A percentile compares a stretch with the other conserved stretches of the same genome.
Conservation (phyloP, 805 yeast genomes). For the Myxozyma kluyveri region DNA sequence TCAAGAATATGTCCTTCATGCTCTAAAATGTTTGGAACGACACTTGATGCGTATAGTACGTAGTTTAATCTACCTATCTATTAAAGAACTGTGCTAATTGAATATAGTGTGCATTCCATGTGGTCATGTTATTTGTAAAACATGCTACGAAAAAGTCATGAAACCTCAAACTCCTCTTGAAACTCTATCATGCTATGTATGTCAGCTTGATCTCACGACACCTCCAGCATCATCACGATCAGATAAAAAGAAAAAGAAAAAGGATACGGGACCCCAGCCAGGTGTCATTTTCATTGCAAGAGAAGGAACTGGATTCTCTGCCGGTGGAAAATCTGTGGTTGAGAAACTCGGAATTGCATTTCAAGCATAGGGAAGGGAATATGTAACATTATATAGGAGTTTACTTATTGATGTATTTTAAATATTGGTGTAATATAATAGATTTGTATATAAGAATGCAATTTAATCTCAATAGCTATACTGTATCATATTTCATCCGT, state of each 20-base stretch:
- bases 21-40: constrained; percentile 19
- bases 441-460: no score
- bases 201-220: constrained; percentile 17
- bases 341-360: constrained; percentile 28
- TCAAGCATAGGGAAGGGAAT: constrained; percentile 20
- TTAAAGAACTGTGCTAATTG: no score
- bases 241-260: constrained; percentile 3
- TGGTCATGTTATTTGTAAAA: constrained; percentile 28
- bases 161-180: constrained; percentile 22
- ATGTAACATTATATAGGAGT: not conserved
- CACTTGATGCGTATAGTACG: constrained; percentile 25
- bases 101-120: constrained; percentile 24
- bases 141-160: constrained; percentile 26
- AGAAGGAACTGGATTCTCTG: constrained; percentile 31
- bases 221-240: not conserved
- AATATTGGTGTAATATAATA: no score
- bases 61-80: no score
- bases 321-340: constrained; percentile 26
- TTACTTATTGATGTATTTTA: not conserved
- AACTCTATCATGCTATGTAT: constrained; percentile 21
- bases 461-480: not conserved
- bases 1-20: constrained; percentile 29
- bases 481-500: not conserved
- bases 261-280: not conserved
- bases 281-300: constrained; percentile 22